Evolutionary conservation across 768 basidiomycete species (phyloP), one percentile per base, ranked within the genome.

Genomic region (Phanerochaete sordida): DNA sequence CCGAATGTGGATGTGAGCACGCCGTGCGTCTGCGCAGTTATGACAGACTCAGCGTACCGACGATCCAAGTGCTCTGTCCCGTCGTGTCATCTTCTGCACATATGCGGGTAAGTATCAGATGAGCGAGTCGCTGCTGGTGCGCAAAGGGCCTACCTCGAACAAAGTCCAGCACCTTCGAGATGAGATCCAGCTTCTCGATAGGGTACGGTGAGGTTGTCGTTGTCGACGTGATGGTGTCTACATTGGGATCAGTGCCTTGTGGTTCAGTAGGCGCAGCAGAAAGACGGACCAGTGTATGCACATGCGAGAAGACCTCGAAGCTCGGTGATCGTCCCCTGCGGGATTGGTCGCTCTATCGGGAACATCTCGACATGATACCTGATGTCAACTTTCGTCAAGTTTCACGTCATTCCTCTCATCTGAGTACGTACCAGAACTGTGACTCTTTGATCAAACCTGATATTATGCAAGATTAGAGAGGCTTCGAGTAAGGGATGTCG

Each of bases 301-400:
- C 33, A 54, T 8, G 24, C 16, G 11, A 54, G n/a, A 24, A 24
- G 35, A 12, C 35, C 53, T 15, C 8, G 3, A 21, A 54, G 23
- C 23, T 35, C 33, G 21, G 21, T 27, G 1, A 64, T 19, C 0
- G 45, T 35, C 13, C 58, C 27, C 16, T 45, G 24, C 1, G 15
- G 21, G 1, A 63, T 21, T 2, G 3, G 8, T 7, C 58, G 54
- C 8, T 51, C 30, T 31, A 59, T 26, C 0, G 69, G 66, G 43
- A 68, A 69, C 50, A 65, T 60, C 13, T 54, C 45, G 11, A 66
- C 60, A 27, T 69, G 68, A 3, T 30, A 4, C 69, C 66, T 70
- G n/a, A 7, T n/a, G n/a, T n/a, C n/a, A n/a, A n/a, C 7, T 11
- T 5, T 6, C 5, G 30, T 51, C n/a, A n/a, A n/a, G n/a, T n/a